These are phyloP conservation scores for Mycena floridula DNA, from an alignment of 768 basidiomycete genomes.

Conservation along the genomic window DNA sequence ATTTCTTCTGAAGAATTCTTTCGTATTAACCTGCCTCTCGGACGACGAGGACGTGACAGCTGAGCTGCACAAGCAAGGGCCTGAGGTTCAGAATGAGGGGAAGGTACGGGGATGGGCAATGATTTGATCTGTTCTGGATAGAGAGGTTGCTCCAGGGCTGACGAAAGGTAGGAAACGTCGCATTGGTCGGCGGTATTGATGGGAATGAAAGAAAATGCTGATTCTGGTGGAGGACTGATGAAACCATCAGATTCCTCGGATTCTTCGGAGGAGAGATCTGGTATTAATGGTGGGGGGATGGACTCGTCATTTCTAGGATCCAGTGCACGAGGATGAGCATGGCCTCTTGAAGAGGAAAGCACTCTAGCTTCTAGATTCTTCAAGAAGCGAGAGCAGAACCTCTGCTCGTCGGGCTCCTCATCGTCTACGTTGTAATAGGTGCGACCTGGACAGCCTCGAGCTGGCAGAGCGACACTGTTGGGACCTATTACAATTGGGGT, in stretches of 20 bases:
- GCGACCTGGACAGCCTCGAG: background rate
- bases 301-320: background rate
- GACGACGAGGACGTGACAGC: no score
- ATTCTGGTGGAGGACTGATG: slow-evolving; percentile 27
- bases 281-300: slow-evolving; percentile 44
- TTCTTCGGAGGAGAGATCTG: slow-evolving; percentile 55
- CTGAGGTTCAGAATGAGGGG: no score
- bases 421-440: background rate
- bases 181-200: background rate
- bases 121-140: background rate
- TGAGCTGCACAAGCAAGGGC: no score
- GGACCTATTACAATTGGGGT: background rate
- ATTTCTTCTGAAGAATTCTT: background rate
- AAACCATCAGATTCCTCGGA: slow-evolving; percentile 62
- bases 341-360: background rate
- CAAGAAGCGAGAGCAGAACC: background rate
- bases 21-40: background rate
- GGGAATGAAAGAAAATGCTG: background rate
- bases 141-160: background rate
- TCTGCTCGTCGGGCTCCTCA: background rate
- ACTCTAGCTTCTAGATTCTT: slow-evolving; percentile 1
- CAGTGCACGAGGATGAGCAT: background rate
- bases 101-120: background rate
- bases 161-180: background rate
- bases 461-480: background rate